Percentiles rank a stretch among this genome's conserved stretches.
Evolutionary conservation across 1,284 basidiomycete genomes (phyloP).

Genomic region (Trichosporon sp.): DNA sequence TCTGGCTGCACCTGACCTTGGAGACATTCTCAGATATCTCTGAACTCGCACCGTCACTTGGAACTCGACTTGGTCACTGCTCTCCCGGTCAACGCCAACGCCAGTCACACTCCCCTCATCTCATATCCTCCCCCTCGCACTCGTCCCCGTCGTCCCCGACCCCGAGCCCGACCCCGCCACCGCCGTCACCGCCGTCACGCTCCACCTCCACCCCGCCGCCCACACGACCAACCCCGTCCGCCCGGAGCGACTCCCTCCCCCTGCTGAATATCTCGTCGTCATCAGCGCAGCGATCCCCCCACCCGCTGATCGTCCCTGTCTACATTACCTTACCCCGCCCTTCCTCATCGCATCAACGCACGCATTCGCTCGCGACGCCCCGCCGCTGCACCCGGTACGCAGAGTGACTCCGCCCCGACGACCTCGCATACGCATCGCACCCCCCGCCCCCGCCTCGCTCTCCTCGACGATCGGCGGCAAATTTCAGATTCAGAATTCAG

Average conservation of each 20-base stretch:
- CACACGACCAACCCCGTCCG: background rate
- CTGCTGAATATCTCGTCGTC: background rate
- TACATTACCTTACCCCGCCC: constrained; percentile 3
- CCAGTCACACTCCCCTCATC: background rate
- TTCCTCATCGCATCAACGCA: background rate
- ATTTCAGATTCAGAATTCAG: background rate
- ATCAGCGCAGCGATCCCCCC: constrained; percentile 2
- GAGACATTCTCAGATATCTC: background rate
- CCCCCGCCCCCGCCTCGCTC: background rate
- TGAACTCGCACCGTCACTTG: background rate
- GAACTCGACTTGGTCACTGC: background rate
- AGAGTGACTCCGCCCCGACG: background rate
- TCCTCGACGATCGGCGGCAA: background rate
- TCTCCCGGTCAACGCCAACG: background rate
- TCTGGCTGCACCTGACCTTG: background rate
- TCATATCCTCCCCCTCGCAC: background rate
- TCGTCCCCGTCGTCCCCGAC: background rate
- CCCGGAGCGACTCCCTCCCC: background rate
- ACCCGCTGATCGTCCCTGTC: constrained; percentile 3
- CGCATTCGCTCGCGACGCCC: background rate
- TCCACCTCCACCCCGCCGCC: background rate
- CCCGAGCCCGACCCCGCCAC: background rate
- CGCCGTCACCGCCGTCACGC: background rate
- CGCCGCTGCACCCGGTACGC: no score
- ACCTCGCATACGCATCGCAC: background rate